Evolutionary conservation across 345 rosid genomes (phyloP).

Genomic region (Eucalyptus erythrocorys): DNA sequence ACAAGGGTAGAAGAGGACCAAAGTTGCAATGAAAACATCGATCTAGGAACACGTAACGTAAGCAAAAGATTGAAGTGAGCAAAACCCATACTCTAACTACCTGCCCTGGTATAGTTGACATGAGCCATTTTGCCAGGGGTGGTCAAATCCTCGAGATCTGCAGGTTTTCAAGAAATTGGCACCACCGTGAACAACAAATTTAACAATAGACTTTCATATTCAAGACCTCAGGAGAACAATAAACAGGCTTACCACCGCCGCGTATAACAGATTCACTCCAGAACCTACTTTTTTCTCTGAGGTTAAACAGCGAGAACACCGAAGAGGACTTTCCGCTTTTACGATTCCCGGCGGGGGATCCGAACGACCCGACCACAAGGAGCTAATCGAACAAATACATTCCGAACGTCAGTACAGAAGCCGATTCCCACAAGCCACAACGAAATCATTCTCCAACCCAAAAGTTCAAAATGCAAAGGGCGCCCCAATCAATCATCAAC

Average conservation of each 20-base stretch:
- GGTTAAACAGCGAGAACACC: slow-evolving; percentile 83
- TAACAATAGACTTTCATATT: not conserved
- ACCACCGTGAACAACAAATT: not conserved
- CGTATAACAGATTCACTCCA: slow-evolving; percentile 92
- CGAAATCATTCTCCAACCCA: not conserved
- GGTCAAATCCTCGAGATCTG: slow-evolving; percentile 68
- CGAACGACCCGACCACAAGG: slow-evolving; percentile 19
- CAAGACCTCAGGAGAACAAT: not conserved
- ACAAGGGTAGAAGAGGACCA: not conserved
- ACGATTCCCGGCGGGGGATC: slow-evolving; percentile 17
- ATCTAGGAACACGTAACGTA: not conserved
- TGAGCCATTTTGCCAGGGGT: slow-evolving; percentile 34
- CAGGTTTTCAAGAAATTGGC: not conserved
- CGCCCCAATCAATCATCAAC: not conserved
- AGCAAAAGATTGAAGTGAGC: not conserved
- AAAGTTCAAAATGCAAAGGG: not conserved
- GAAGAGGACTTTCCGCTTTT: slow-evolving; percentile 51
- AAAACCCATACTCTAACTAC: slow-evolving; percentile 14
- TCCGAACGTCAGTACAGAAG: not conserved
- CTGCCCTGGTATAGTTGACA: slow-evolving; percentile 72
- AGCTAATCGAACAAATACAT: slow-evolving; percentile 7
- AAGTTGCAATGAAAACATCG: not conserved
- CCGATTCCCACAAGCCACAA: not conserved
- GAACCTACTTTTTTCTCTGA: slow-evolving; percentile 73
- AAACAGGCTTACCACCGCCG: slow-evolving; percentile 16